Evolutionary conservation across 2,329 filamentous ascomycete species (phyloP).

Genomic region (Stemphylium vesicarium): DNA sequence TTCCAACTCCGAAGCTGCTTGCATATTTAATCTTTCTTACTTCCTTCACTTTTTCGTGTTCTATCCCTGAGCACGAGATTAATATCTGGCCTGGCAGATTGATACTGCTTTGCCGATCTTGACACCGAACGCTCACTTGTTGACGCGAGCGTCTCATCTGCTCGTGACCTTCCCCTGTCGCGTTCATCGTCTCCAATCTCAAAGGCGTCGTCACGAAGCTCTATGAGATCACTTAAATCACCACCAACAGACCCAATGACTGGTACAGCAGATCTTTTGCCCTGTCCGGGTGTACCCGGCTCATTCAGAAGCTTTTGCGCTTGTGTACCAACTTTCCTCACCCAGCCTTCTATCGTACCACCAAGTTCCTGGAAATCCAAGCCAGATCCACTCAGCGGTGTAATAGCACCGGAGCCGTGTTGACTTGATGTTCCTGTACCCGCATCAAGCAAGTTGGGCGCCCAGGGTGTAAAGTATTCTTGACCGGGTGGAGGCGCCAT

Average conservation of each 20-base stretch:
- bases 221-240: conserved; percentile 70
- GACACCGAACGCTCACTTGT: conserved; percentile 23
- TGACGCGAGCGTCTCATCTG: conserved; percentile 20
- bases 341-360: conserved; percentile 87
- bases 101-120: conserved; percentile 32
- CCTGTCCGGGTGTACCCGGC: conserved; percentile 39
- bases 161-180: conserved; percentile 33
- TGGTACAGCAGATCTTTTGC: conserved; percentile 40
- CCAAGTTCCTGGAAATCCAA: conserved; percentile 79
- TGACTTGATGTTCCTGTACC: conserved; percentile 38
- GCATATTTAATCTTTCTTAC: conserved; percentile 38
- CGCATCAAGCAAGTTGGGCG: conserved; percentile 41
- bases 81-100: conserved; percentile 39
- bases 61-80: conserved; percentile 41
- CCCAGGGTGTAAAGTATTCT: conserved; percentile 51
- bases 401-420: conserved; percentile 37
- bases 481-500: conserved; percentile 70
- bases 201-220: conserved; percentile 67
- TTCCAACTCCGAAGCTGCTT: conserved; percentile 3
- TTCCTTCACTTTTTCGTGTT: conserved; percentile 28
- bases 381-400: conserved; percentile 39
- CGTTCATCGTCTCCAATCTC: conserved; percentile 46
- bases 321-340: conserved; percentile 78
- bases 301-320: conserved; percentile 51
- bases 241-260: conserved; percentile 52